A percentile compares a stretch with the other conserved stretches of the same genome.
phyloP scores from a whole-genome alignment of 495 filamentous ascomycete species.

The Lophiostoma macrostomum region DNA sequence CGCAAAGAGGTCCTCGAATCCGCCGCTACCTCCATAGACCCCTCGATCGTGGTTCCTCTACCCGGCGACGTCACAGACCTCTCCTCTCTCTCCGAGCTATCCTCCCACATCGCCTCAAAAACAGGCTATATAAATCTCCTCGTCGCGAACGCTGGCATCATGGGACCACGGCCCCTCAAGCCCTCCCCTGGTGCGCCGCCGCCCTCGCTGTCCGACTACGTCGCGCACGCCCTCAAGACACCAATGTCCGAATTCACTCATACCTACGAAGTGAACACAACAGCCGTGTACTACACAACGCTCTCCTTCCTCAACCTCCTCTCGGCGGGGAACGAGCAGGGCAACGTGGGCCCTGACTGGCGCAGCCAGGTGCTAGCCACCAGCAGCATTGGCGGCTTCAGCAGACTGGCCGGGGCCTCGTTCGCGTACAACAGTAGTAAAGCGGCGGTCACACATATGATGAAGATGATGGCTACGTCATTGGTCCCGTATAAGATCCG shows the following conservation, averaged over 20 bases:
- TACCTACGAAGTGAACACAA: slow-evolving; percentile 59
- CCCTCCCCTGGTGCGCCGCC: slow-evolving; percentile 35
- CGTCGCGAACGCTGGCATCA: slow-evolving; percentile 64
- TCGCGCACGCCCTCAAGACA: slow-evolving; percentile 50
- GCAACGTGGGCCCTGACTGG: slow-evolving; percentile 44
- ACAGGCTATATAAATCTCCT: slow-evolving; percentile 57
- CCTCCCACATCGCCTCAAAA: slow-evolving; percentile 51
- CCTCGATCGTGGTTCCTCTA: slow-evolving; percentile 54
- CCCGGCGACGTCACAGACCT: slow-evolving; percentile 65
- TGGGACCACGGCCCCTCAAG: slow-evolving; percentile 50
- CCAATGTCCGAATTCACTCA: slow-evolving; percentile 57
- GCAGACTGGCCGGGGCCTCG: slow-evolving; percentile 53
- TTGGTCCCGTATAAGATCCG: slow-evolving; percentile 59
- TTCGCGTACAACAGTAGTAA: slow-evolving; percentile 65
- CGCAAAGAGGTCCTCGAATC: slow-evolving; percentile 52
- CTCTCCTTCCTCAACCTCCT: slow-evolving; percentile 63
- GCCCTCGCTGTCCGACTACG: slow-evolving; percentile 51
- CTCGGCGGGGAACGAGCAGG: slow-evolving; percentile 57
- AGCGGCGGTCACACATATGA: slow-evolving; percentile 60
- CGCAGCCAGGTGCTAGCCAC: slow-evolving; percentile 63
- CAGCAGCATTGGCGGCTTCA: slow-evolving; percentile 60
- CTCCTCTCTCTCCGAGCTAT: slow-evolving; percentile 55
- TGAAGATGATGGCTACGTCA: slow-evolving; percentile 57
- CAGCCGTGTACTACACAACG: slow-evolving; percentile 59
- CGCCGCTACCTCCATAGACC: slow-evolving; percentile 34